These are phyloP conservation scores for Maudiozyma barnettii DNA, from an alignment of 805 yeast species.

Conservation along the genomic window DNA sequence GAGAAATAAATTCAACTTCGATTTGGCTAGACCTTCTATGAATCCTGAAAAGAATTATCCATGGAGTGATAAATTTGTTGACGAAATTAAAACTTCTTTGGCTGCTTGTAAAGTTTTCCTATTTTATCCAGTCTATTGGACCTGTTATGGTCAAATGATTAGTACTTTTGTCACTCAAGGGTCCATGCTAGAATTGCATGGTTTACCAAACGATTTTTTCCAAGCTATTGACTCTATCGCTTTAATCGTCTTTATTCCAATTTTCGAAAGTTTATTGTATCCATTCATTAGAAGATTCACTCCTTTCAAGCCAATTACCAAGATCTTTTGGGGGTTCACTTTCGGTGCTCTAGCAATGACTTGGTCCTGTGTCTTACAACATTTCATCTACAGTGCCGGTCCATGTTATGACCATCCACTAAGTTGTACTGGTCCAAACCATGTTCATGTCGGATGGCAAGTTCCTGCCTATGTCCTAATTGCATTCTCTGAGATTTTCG, in stretches of 20 bases:
- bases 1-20: conserved; percentile 40
- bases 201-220: conserved; percentile 72
- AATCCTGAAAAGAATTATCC: conserved; percentile 38
- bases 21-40: conserved; percentile 49
- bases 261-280: conserved; percentile 51
- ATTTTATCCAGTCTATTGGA: conserved; percentile 67
- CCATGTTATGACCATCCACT: conserved; percentile 64
- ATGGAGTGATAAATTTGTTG: conserved; percentile 67
- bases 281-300: conserved; percentile 41
- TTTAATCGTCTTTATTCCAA: conserved; percentile 67
- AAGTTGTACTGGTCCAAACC: conserved; percentile 27
- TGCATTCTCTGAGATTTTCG: conserved; percentile 69
- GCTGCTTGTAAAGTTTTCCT: conserved; percentile 65
- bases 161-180: conserved; percentile 69
- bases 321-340: conserved; percentile 62
- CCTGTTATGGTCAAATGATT: conserved; percentile 63
- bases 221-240: conserved; percentile 69
- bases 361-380: conserved; percentile 69
- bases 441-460: conserved; percentile 61
- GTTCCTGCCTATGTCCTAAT: conserved; percentile 56
- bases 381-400: conserved; percentile 55
- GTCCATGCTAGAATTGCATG: conserved; percentile 62
- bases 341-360: conserved; percentile 58
- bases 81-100: conserved; percentile 56
- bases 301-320: conserved; percentile 60